Evolutionary conservation across 2,329 filamentous ascomycete species (phyloP), one percentile per base, ranked within the genome.

Genomic region (Diaporthe citriasiana): DNA sequence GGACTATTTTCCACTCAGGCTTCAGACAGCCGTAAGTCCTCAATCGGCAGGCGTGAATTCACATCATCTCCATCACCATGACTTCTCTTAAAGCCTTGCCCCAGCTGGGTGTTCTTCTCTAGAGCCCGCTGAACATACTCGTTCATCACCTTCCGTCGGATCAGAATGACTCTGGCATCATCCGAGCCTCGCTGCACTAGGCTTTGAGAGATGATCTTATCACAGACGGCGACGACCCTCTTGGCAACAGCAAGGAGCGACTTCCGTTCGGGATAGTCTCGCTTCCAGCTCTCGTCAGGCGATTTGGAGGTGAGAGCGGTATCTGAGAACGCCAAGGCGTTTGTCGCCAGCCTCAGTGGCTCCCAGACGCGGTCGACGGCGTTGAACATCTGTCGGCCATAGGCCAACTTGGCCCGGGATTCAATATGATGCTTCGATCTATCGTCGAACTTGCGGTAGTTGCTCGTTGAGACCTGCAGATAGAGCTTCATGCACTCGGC

Each of bases 401-500:
- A 88, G 0, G 82, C 84, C 9, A 79, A 79, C 78, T 85, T 85
- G 55, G 84, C 84, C 10, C 74, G 79, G 27, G 77, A 76, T n/a
- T 77, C 71, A n/a, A 70, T 40, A 25, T 74, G 50, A 5, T 82
- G 75, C 45, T 83, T 82, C 1, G 77, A 73, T n/a, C 79, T 77
- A 17, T 81, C 79, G 68, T 78, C 77, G 75, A 87, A 82, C 42
- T 83, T 80, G 30, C 81, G 83, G 79, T 86, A 84, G 79, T 81
- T 87, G 63, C 83, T 84, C 57, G 91, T 82, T 6, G 90, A 88
- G 19, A 89, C 82, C 47, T 87, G 85, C 38, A 94, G 84, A 80
- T 92, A 94, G 9, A 86, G 80, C 51, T 86, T 84, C 74, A 93
- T 81, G 25, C 86, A 81, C 51, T 83, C 80, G 7, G 88, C 77